phyloP scores from a whole-genome alignment of 371 early-diverging fungal genomes.

The Coemansia sp. region DNA sequence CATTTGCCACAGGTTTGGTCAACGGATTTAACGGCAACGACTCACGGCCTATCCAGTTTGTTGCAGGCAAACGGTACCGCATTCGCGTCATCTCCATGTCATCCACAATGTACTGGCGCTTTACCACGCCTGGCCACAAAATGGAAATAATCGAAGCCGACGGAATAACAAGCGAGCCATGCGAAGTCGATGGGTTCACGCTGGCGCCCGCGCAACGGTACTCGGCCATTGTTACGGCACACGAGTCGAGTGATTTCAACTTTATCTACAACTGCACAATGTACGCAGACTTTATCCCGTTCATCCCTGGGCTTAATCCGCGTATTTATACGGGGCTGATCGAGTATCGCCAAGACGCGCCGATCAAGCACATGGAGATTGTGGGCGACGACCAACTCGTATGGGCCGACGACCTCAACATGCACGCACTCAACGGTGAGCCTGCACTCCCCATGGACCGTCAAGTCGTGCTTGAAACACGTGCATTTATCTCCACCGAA shows the following conservation, averaged over 20 bases:
- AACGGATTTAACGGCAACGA: conserved; percentile 25
- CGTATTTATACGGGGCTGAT: conserved; percentile 12
- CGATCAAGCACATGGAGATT: conserved; percentile 34
- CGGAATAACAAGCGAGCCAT: conserved; percentile 64
- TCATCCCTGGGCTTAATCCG: conserved; percentile 3
- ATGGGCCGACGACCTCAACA: conserved; percentile 15
- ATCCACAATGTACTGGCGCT: conserved; percentile 68
- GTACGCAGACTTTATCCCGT: conserved; percentile 15
- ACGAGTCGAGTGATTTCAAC: conserved; percentile 19
- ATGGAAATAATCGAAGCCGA: conserved; percentile 79
- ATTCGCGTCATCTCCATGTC: conserved; percentile 78
- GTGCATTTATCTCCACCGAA: not conserved
- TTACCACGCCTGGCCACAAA: conserved; percentile 74
- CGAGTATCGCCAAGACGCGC: conserved; percentile 8
- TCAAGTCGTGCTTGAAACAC: not conserved
- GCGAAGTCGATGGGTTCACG: conserved; percentile 57
- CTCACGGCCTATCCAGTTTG: conserved; percentile 48
- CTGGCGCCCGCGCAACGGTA: conserved; percentile 67
- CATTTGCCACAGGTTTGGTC: conserved; percentile 18
- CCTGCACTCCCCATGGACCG: conserved; percentile 14
- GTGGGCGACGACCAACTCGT: conserved; percentile 52
- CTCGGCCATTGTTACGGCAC: conserved; percentile 69
- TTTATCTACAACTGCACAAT: conserved; percentile 23
- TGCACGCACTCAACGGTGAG: conserved; percentile 6
- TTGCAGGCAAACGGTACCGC: conserved; percentile 77